Evolutionary conservation across 148 eudicot genomes (phyloP).

Genomic region (Silene uniflora): DNA sequence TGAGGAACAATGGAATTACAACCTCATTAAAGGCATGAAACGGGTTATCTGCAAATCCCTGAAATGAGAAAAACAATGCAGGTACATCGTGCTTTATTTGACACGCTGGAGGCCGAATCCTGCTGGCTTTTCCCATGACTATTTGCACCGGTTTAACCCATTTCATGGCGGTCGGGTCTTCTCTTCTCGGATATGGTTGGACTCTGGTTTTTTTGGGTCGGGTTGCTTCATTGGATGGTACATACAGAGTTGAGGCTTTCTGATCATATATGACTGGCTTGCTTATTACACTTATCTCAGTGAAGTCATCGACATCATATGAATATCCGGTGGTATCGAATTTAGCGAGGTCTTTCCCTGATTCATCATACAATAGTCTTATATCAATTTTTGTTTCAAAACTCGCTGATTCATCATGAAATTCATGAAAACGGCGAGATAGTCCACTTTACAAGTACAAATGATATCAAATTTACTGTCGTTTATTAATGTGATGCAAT

Average conservation of each 20-base stretch:
- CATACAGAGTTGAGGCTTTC: conserved; percentile 24
- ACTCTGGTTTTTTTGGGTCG: conserved; percentile 13
- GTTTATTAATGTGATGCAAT: too few relatives aligned
- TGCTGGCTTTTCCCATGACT: conserved; percentile 26
- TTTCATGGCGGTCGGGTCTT: conserved; percentile 36
- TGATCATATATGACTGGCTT: conserved; percentile 28
- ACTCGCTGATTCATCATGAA: conserved; percentile 23
- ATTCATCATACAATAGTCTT: too few relatives aligned
- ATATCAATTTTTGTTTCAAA: too few relatives aligned
- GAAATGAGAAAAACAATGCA: conserved; percentile 44
- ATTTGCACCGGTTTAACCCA: conserved; percentile 45
- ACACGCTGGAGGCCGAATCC: conserved; percentile 36
- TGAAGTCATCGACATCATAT: conserved; percentile 23
- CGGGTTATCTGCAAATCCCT: conserved; percentile 31
- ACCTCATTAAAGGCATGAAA: conserved; percentile 36
- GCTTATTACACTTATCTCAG: conserved; percentile 33
- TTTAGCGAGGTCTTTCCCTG: conserved; percentile 30
- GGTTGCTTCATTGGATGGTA: conserved; percentile 25
- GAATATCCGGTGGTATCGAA: conserved; percentile 26
- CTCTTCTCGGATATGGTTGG: conserved; percentile 39
- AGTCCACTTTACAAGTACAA: too few relatives aligned
- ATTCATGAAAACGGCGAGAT: too few relatives aligned
- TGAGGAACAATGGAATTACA: conserved; percentile 32
- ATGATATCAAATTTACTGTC: too few relatives aligned
- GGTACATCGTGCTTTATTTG: conserved; percentile 44